A percentile compares a stretch with the other conserved stretches of the same genome.
Conservation (phyloP, 2,329 filamentous ascomycete genomes). For the Metarhizium rileyi region DNA sequence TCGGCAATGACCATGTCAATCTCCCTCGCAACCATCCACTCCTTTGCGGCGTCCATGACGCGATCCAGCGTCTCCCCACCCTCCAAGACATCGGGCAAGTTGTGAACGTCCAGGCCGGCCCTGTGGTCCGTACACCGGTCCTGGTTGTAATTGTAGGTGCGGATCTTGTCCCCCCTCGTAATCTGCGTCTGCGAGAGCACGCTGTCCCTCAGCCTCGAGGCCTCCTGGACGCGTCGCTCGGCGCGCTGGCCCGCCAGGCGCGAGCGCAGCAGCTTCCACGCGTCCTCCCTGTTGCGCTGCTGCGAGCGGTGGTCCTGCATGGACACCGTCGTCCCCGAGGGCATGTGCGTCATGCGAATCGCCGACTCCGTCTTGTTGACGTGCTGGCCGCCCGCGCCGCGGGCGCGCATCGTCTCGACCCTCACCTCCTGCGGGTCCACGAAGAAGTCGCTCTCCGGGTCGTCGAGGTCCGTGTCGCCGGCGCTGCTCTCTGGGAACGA, state of each 20-base stretch:
- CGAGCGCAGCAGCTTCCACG: conserved; percentile 77
- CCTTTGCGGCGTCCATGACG: conserved; percentile 67
- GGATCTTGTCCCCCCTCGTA: conserved; percentile 85
- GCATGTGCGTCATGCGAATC: conserved; percentile 81
- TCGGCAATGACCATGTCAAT: conserved; percentile 62
- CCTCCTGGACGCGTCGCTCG: conserved; percentile 75
- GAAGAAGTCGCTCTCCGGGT: conserved; percentile 88
- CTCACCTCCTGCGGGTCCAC: conserved; percentile 75
- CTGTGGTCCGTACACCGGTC: conserved; percentile 83
- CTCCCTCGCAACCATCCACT: conserved; percentile 67
- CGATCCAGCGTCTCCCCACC: conserved; percentile 62
- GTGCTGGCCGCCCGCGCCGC: conserved; percentile 91
- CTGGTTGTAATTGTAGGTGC: conserved; percentile 74
- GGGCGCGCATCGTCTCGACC: conserved; percentile 81
- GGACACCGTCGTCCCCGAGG: conserved; percentile 75
- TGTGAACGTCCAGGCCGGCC: conserved; percentile 68
- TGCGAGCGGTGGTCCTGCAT: conserved; percentile 94
- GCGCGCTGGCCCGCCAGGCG: conserved; percentile 70
- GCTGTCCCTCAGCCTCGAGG: conserved; percentile 62
- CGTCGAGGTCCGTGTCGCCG: conserved; percentile 56
- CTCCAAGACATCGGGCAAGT: conserved; percentile 68
- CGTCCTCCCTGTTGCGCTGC: conserved; percentile 75
- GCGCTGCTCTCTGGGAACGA: conserved; percentile 56
- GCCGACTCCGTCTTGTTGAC: conserved; percentile 98
- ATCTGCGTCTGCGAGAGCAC: conserved; percentile 73